Base-by-base conservation (phyloP, 2,329 filamentous ascomycete species). In the Pyrenophora teres region DNA sequence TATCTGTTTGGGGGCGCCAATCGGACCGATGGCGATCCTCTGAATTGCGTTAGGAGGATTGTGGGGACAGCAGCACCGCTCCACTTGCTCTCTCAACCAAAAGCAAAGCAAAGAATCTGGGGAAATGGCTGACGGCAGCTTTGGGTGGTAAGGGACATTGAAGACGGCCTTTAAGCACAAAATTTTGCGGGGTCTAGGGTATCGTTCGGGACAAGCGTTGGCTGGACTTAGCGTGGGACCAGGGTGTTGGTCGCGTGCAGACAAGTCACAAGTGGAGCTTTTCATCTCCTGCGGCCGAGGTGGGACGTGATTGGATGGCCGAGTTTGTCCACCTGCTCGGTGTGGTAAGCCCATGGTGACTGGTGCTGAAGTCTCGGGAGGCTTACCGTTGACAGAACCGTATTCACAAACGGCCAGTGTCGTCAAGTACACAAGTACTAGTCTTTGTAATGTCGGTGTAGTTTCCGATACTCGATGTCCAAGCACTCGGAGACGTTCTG, bases 171-270 rank as follows among this genome's bases (percentile, higher is more conserved):
- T 64, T 58, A 60, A 64, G 56, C 50, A 57, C 53, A 57, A 64
- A 62, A 54, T 52, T 63, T 52, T 64, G 59, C 59, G 59, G 62
- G 59, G 60, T 57, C 49, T 45, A 48, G 49, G 23, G 35, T 33
- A 45, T 42, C 32, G 31, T 49, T 49, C 15, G 40, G 40, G 41
- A 35, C 41, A 54, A 55, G 43, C 43, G 35, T 32, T 32, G 18
- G 33, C 4, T 45, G 42, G 1, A 15, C 15, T 15, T 45, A 45
- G 42, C 33, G 42, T 15, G 32, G 33, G 37, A 45, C 48, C 59
- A 57, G 56, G 43, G 56, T 51, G 37, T 43, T 43, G 56, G 58
- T 62, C 59, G 59, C 53, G 58, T 60, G 62, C 50, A 46, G 44
- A 52, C 12, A 51, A 44, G 59, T 56, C 42, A 52, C 12, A 51